These are phyloP conservation scores for Solanum aculeatissimum DNA, from an alignment of 305 asterid species.

Conservation along the genomic window DNA sequence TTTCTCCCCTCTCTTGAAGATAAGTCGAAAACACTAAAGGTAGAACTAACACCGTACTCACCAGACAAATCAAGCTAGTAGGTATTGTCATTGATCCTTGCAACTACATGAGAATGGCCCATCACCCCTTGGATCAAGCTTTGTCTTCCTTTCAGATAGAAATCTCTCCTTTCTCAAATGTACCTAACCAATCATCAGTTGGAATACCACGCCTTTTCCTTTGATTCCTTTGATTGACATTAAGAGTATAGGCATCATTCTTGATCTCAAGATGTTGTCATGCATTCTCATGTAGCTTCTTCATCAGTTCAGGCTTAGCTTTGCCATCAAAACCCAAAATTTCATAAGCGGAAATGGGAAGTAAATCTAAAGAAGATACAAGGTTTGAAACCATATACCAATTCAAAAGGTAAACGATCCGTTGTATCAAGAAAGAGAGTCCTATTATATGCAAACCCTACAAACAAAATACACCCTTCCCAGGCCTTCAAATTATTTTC, in stretches of 20 bases:
- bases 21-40: background rate
- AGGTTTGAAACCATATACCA: background rate
- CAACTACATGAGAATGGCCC: background rate
- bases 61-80: background rate
- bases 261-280: background rate
- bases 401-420: background rate
- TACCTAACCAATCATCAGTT: slow-evolving; percentile 2
- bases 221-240: background rate
- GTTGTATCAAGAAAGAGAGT: background rate
- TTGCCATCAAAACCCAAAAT: background rate
- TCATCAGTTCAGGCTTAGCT: background rate
- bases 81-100: background rate
- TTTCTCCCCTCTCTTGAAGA: background rate
- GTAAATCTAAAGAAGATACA: background rate
- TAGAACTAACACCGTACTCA: background rate
- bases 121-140: background rate
- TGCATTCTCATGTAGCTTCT: background rate
- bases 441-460: background rate
- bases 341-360: background rate
- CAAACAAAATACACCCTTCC: background rate
- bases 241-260: background rate
- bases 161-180: background rate
- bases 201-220: background rate
- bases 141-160: background rate
- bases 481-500: background rate